These are phyloP conservation scores for Nigrospora osmanthi DNA, from an alignment of 2,329 filamentous ascomycete genomes.

Conservation along the genomic window DNA sequence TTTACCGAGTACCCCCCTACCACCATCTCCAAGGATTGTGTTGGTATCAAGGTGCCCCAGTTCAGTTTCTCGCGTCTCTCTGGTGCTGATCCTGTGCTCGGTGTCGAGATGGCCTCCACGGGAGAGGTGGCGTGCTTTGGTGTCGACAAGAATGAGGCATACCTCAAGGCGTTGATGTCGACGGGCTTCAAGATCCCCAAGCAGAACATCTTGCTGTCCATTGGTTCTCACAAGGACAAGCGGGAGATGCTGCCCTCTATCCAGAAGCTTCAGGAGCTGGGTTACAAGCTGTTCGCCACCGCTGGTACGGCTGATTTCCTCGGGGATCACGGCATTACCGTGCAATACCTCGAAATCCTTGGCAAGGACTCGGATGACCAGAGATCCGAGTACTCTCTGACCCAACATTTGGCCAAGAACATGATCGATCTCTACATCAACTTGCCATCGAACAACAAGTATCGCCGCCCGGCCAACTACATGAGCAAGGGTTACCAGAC, in stretches of 20 bases:
- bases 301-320: constrained; percentile 95
- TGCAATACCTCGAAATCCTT: constrained; percentile 89
- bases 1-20: constrained; percentile 75
- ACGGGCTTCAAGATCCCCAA: constrained; percentile 96
- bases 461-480: constrained; percentile 92
- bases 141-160: constrained; percentile 92
- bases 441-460: constrained; percentile 96
- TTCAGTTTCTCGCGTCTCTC: constrained; percentile 98
- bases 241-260: constrained; percentile 93
- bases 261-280: constrained; percentile 78
- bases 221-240: constrained; percentile 97
- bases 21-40: constrained; percentile 70
- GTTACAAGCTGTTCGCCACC: constrained; percentile 93
- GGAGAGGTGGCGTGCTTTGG: constrained; percentile 97
- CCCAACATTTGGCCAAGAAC: constrained; percentile 94
- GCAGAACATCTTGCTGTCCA: constrained; percentile 89
- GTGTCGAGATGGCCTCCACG: constrained; percentile 98
- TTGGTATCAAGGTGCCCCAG: constrained; percentile 96
- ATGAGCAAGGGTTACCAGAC: constrained; percentile 98
- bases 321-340: constrained; percentile 82
- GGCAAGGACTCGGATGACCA: constrained; percentile 72
- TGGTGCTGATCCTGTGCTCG: constrained; percentile 89
- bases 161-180: constrained; percentile 90
- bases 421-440: constrained; percentile 99
- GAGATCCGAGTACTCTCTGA: constrained; percentile 93